These are phyloP conservation scores for Inonotus obliquus DNA, from an alignment of 1,284 basidiomycete species.

Conservation along the genomic window DNA sequence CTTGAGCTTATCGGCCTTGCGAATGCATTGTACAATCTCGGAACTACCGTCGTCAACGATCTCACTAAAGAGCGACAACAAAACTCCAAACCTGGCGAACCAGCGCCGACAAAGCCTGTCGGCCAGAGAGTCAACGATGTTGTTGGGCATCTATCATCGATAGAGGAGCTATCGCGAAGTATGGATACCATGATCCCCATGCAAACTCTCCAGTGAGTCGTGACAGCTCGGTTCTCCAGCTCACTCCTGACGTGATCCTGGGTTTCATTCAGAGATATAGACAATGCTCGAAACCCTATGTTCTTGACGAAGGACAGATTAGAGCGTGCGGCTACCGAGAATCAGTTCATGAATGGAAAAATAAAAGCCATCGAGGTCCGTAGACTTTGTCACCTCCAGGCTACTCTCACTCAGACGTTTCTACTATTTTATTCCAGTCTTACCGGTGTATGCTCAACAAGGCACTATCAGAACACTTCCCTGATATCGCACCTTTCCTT, in stretches of 20 bases:
- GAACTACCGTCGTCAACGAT: conserved; percentile 73
- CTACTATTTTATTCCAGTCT: conserved; percentile 34
- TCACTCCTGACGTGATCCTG: neutral
- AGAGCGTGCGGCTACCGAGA: conserved; percentile 77
- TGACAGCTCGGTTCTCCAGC: neutral
- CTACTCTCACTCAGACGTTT: neutral
- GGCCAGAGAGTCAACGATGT: conserved; percentile 49
- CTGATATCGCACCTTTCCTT: conserved; percentile 42
- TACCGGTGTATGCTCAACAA: conserved; percentile 54
- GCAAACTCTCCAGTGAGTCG: conserved; percentile 47
- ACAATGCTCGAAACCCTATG: conserved; percentile 75
- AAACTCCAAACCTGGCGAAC: conserved; percentile 38
- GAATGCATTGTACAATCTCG: conserved; percentile 70
- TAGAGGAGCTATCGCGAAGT: conserved; percentile 61
- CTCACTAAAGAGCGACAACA: conserved; percentile 72
- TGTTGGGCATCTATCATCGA: conserved; percentile 51
- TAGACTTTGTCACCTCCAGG: conserved; percentile 8
- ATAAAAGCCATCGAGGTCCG: conserved; percentile 68
- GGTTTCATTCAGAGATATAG: conserved; percentile 50
- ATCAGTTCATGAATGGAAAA: conserved; percentile 88
- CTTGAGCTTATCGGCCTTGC: conserved; percentile 69
- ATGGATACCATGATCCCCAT: conserved; percentile 62
- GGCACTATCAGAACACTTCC: conserved; percentile 55
- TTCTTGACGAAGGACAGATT: conserved; percentile 70
- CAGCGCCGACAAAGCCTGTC: conserved; percentile 11